Evolutionary conservation across 352 stramenopile species (phyloP).

Genomic region (Pythium guiyangense): DNA sequence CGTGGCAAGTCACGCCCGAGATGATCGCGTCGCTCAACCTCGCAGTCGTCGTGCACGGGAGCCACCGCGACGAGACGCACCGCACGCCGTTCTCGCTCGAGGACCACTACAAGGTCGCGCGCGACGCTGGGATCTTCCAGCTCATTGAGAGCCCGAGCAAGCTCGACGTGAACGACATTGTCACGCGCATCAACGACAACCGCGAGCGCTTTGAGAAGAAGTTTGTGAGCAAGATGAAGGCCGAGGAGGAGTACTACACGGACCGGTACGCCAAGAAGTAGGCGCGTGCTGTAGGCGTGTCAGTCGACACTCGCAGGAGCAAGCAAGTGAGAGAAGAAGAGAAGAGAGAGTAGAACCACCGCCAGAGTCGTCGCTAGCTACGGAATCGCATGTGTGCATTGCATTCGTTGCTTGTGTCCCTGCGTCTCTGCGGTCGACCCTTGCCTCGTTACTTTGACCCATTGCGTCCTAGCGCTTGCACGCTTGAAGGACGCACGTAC

Average conservation of each 20-base stretch:
- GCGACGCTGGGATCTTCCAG: slow-evolving; percentile 81
- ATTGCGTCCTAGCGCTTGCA: too few relatives aligned
- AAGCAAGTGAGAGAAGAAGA: too few relatives aligned
- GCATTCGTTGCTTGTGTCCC: too few relatives aligned
- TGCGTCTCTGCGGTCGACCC: too few relatives aligned
- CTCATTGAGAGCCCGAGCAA: slow-evolving; percentile 65
- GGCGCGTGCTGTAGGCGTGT: background rate
- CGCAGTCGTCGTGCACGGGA: slow-evolving; percentile 81
- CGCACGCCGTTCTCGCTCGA: slow-evolving; percentile 57
- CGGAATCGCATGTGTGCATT: too few relatives aligned
- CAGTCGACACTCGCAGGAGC: background rate
- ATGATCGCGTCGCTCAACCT: slow-evolving; percentile 94
- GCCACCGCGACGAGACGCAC: slow-evolving; percentile 75
- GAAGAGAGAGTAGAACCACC: too few relatives aligned
- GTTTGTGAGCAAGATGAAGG: slow-evolving; percentile 92
- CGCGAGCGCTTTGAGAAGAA: slow-evolving; percentile 90
- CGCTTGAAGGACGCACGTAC: too few relatives aligned
- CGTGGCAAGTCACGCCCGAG: slow-evolving; percentile 92
- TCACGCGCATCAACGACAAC: slow-evolving; percentile 87
- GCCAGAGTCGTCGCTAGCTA: too few relatives aligned
- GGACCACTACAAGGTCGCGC: slow-evolving; percentile 76
- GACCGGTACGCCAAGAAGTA: slow-evolving; percentile 74
- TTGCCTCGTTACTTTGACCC: too few relatives aligned
- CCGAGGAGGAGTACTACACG: slow-evolving; percentile 91
- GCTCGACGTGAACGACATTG: slow-evolving; percentile 85